A percentile compares a stretch with the other conserved stretches of the same genome.
Evolutionary conservation across 805 yeast species (phyloP).

Genomic region (Lachancea mirantina): DNA sequence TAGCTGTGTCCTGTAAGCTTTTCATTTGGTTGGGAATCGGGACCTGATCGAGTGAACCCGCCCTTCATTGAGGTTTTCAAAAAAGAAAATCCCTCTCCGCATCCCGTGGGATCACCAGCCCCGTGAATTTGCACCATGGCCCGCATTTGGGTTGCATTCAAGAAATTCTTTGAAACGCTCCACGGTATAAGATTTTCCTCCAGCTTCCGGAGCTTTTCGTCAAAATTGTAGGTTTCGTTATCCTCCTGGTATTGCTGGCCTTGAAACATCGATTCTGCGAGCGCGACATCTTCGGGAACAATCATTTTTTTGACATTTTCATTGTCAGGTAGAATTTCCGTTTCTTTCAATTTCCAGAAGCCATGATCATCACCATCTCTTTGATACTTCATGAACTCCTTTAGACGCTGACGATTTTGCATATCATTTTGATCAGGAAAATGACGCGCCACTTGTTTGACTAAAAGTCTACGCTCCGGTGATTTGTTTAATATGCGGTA

Average conservation of each 20-base stretch:
- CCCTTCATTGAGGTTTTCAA: conserved; percentile 92
- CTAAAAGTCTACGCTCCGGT: conserved; percentile 66
- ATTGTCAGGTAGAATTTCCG: conserved; percentile 61
- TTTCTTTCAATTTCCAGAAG: conserved; percentile 78
- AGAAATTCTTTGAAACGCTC: conserved; percentile 87
- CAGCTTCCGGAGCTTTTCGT: conserved; percentile 48
- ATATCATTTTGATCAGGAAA: conserved; percentile 97
- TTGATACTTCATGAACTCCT: conserved; percentile 97
- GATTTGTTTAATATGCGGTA: conserved; percentile 75
- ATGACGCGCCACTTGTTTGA: conserved; percentile 81
- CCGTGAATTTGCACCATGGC: conserved; percentile 95
- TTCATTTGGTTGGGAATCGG: conserved; percentile 30
- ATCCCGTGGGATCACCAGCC: conserved; percentile 90
- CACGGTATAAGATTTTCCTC: conserved; percentile 90
- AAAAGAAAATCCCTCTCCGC: conserved; percentile 83
- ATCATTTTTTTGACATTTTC: conserved; percentile 77
- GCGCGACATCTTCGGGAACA: conserved; percentile 81
- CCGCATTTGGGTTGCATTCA: conserved; percentile 91
- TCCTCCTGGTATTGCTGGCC: conserved; percentile 90
- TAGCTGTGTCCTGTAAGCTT: conserved; percentile 60
- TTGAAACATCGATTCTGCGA: conserved; percentile 85
- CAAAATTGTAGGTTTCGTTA: conserved; percentile 47
- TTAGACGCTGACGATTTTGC: conserved; percentile 91
- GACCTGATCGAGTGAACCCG: conserved; percentile 51
- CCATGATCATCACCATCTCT: conserved; percentile 92